phyloP scores from a whole-genome alignment of 345 rosid species.

The Citropsis articulata region DNA sequence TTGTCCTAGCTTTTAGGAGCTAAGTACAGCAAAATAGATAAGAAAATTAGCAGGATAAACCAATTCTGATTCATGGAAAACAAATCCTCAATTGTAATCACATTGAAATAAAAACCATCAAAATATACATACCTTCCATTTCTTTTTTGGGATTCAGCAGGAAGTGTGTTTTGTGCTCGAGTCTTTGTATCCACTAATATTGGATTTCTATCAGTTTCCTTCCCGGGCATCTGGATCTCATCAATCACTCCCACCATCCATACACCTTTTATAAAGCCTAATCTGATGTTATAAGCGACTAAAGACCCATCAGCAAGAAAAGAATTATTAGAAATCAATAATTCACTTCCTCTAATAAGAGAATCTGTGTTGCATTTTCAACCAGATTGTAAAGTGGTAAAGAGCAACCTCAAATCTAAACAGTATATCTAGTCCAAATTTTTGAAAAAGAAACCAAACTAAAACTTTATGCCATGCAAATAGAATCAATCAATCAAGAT shows the following conservation, averaged over 20 bases:
- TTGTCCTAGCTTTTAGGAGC: background rate
- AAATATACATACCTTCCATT: slow-evolving; percentile 58
- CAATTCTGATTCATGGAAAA: background rate
- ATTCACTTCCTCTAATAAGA: too few species aligned
- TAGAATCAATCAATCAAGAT: background rate
- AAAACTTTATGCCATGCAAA: background rate
- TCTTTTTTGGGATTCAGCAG: slow-evolving; percentile 73
- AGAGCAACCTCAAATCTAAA: background rate
- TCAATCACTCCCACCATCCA: slow-evolving; percentile 77
- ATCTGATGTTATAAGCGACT: slow-evolving; percentile 39
- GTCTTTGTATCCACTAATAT: slow-evolving; percentile 71
- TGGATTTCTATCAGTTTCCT: slow-evolving; percentile 37
- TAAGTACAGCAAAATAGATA: background rate
- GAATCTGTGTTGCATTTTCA: background rate
- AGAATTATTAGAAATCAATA: background rate
- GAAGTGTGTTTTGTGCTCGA: slow-evolving; percentile 53
- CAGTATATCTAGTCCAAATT: background rate
- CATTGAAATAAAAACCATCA: background rate
- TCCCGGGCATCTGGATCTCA: slow-evolving; percentile 54
- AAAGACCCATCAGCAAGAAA: slow-evolving; percentile 17
- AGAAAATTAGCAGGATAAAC: background rate
- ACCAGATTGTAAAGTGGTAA: background rate
- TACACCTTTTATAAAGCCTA: slow-evolving; percentile 57
- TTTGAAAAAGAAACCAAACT: background rate
- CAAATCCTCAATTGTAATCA: background rate